These are phyloP conservation scores for Colletotrichum euphorbiae DNA, from an alignment of 2,329 filamentous ascomycete species.

Conservation along the genomic window DNA sequence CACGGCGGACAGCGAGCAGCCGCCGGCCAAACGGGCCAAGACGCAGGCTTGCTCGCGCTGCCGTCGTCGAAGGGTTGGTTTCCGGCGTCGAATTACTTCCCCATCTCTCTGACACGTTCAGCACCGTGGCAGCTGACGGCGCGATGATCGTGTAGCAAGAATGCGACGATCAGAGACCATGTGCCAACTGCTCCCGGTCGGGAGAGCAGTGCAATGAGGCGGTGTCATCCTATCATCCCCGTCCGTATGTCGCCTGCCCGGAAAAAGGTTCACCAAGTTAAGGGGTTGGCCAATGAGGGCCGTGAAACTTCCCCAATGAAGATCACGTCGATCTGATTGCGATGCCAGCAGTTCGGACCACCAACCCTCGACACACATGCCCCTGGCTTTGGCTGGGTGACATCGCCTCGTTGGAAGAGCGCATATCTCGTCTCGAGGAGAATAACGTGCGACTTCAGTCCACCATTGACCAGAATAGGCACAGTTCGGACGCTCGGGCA, in stretches of 20 bases:
- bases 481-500: background rate
- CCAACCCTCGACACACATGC: background rate
- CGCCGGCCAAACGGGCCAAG: slow-evolving; percentile 18
- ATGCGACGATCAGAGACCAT: slow-evolving; percentile 43
- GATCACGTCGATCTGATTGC: background rate
- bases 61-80: slow-evolving; percentile 41
- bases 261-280: slow-evolving; percentile 11
- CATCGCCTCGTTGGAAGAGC: slow-evolving; percentile 4
- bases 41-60: slow-evolving; percentile 38
- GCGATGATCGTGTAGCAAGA: slow-evolving; percentile 35
- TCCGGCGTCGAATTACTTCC: background rate
- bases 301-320: background rate
- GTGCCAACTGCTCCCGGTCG: slow-evolving; percentile 43
- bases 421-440: slow-evolving; percentile 19
- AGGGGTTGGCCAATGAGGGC: background rate
- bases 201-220: slow-evolving; percentile 40
- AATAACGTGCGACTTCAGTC: slow-evolving; percentile 17
- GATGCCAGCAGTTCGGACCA: slow-evolving; percentile 42
- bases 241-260: background rate
- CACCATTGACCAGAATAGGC: background rate
- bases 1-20: background rate
- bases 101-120: slow-evolving; percentile 9
- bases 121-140: background rate
- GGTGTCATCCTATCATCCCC: slow-evolving; percentile 2
- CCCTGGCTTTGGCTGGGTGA: slow-evolving; percentile 9